Percentiles rank a stretch among this genome's conserved stretches.
Conservation (phyloP, 805 yeast genomes). For the Dipodascus geniculatus region DNA sequence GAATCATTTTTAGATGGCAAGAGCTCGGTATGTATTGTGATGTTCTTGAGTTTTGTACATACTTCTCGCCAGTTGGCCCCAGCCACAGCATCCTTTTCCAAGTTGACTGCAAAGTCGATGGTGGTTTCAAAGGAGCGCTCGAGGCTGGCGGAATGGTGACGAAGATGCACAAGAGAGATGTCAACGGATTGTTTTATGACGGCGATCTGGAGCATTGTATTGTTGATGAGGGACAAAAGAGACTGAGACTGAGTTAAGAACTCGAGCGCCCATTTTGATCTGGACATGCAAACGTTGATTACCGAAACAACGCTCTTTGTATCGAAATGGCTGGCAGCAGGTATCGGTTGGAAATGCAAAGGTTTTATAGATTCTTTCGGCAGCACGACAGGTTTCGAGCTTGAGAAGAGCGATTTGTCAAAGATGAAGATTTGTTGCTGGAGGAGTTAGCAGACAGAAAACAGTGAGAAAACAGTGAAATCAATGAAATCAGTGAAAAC, state of each 20-base stretch:
- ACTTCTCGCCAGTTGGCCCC: conserved; percentile 14
- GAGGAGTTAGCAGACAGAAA: too few relatives aligned
- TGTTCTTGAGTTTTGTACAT: conserved; percentile 11
- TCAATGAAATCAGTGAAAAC: too few relatives aligned
- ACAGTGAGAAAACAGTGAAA: too few relatives aligned
- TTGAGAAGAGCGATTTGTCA: neutral
- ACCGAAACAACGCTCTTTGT: neutral
- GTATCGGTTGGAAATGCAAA: neutral
- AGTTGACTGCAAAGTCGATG: conserved; percentile 13
- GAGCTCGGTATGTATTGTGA: conserved; percentile 4
- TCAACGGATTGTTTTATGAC: conserved; percentile 17
- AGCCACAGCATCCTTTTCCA: conserved; percentile 15
- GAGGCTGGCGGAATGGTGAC: conserved; percentile 14
- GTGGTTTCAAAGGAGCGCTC: conserved; percentile 15
- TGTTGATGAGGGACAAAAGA: neutral
- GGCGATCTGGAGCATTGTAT: conserved; percentile 6
- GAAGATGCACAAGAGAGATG: conserved; percentile 19
- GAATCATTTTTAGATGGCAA: conserved; percentile 3
- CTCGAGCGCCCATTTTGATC: conserved; percentile 11
- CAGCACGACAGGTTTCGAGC: neutral
- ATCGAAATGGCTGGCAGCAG: neutral
- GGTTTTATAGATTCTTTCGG: neutral
- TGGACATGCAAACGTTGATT: conserved; percentile 3
- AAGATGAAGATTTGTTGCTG: neutral
- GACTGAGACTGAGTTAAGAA: conserved; percentile 2